Conservation (phyloP, 208 protist species). For the Endotrypanum monterogeii region DNA sequence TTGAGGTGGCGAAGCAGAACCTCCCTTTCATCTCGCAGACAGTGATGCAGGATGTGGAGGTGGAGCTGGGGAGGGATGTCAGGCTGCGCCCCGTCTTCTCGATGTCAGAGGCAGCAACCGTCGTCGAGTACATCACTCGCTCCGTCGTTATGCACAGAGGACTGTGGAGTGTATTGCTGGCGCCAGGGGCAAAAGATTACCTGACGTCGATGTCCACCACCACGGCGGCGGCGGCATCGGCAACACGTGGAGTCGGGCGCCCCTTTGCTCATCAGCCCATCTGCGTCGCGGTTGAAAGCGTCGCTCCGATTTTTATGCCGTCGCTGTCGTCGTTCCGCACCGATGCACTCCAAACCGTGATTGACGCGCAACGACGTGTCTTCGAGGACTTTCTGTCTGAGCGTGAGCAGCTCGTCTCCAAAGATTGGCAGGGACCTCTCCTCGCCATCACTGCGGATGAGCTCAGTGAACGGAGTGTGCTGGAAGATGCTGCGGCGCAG, state of each 20-base stretch:
- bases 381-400: conserved; percentile 38
- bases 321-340: conserved; percentile 57
- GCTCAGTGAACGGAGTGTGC: conserved; percentile 24
- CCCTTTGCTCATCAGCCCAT: conserved; percentile 15
- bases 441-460: conserved; percentile 33
- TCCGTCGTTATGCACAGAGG: conserved; percentile 65
- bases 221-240: conserved; percentile 8
- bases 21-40: conserved; percentile 41
- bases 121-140: conserved; percentile 64
- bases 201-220: conserved; percentile 11
- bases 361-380: conserved; percentile 33
- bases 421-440: conserved; percentile 23
- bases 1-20: conserved; percentile 43
- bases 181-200: conserved; percentile 12
- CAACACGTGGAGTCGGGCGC: not conserved
- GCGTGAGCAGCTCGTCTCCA: conserved; percentile 21
- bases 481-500: conserved; percentile 22
- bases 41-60: conserved; percentile 32
- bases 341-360: conserved; percentile 37
- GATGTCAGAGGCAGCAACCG: conserved; percentile 43
- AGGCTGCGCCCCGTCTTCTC: conserved; percentile 63
- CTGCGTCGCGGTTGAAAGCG: conserved; percentile 33
- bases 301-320: conserved; percentile 50
- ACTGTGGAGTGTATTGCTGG: conserved; percentile 52
- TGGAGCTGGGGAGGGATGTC: conserved; percentile 48